phyloP scores from a whole-genome alignment of 2,329 filamentous ascomycete genomes.

The Talaromyces sp. region DNA sequence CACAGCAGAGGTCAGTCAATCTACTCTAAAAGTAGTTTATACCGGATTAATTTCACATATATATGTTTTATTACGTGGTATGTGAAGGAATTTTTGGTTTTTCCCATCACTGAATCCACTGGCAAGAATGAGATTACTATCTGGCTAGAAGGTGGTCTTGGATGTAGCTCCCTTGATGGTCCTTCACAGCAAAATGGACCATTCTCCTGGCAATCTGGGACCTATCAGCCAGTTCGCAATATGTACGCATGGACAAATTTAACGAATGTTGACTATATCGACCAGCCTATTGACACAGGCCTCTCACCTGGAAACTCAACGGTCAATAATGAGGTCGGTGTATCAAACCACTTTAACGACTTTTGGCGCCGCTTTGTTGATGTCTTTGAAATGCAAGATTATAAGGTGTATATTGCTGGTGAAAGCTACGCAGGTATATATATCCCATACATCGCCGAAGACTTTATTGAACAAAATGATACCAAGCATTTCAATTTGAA shows the following conservation, averaged over 20 bases:
- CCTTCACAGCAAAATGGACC: slow-evolving; percentile 40
- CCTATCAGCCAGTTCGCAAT: slow-evolving; percentile 42
- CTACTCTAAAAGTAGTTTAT: neutral
- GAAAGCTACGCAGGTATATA: slow-evolving; percentile 66
- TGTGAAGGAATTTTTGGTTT: slow-evolving; percentile 42
- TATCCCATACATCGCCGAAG: slow-evolving; percentile 66
- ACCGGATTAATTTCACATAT: neutral
- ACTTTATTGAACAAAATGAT: slow-evolving; percentile 65
- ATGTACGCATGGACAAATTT: slow-evolving; percentile 54
- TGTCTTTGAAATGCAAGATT: slow-evolving; percentile 60
- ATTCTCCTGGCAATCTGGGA: slow-evolving; percentile 36
- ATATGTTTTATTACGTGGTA: too few relatives aligned
- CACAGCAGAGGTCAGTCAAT: too few relatives aligned
- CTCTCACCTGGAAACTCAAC: slow-evolving; percentile 58
- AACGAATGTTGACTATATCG: slow-evolving; percentile 62
- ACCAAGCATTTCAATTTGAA: slow-evolving; percentile 61
- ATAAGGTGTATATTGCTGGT: slow-evolving; percentile 67
- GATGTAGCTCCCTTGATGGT: slow-evolving; percentile 37
- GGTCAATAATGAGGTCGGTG: slow-evolving; percentile 60
- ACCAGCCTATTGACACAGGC: slow-evolving; percentile 57
- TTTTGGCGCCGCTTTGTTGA: slow-evolving; percentile 50
- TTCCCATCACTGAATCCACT: slow-evolving; percentile 43
- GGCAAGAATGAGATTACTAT: slow-evolving; percentile 26
- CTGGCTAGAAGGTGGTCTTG: slow-evolving; percentile 45
- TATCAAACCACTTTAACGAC: slow-evolving; percentile 65